Conservation (phyloP, 148 eudicot species). For the Dianthus caryophyllus region DNA sequence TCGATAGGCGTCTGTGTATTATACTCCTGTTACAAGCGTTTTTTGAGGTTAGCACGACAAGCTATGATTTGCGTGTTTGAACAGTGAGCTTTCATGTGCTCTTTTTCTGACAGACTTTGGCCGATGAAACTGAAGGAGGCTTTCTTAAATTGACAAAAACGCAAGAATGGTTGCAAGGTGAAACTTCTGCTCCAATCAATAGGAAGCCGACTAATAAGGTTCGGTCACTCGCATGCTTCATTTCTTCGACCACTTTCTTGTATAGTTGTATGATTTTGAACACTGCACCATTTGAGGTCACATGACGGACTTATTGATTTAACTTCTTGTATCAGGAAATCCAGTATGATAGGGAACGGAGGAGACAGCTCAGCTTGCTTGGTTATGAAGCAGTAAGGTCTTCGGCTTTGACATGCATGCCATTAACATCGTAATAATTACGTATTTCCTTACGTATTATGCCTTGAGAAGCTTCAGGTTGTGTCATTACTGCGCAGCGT, state of each 20-base stretch:
- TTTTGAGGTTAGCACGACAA: too few relatives aligned
- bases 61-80: too few relatives aligned
- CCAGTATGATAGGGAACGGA: constrained; percentile 61
- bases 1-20: neutral
- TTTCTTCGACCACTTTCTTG: constrained; percentile 8
- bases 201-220: constrained; percentile 61
- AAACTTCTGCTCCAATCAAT: constrained; percentile 63
- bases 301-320: constrained; percentile 11
- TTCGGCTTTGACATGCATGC: constrained; percentile 15
- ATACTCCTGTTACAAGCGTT: neutral
- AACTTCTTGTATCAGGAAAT: constrained; percentile 50
- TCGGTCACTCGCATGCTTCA: constrained; percentile 11
- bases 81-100: neutral
- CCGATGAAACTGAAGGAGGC: constrained; percentile 72
- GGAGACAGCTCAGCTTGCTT: constrained; percentile 66
- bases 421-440: neutral
- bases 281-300: constrained; percentile 11
- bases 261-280: constrained; percentile 20
- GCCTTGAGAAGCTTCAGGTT: constrained; percentile 6
- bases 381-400: constrained; percentile 84
- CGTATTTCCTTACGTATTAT: neutral
- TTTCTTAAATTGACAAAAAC: constrained; percentile 70
- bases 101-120: constrained; percentile 24
- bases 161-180: constrained; percentile 80
- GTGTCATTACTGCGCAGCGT: neutral